Percentiles rank a stretch among this genome's conserved stretches.
These are phyloP conservation scores for Balakata baccata DNA, from an alignment of 345 rosid species.

Conservation along the genomic window DNA sequence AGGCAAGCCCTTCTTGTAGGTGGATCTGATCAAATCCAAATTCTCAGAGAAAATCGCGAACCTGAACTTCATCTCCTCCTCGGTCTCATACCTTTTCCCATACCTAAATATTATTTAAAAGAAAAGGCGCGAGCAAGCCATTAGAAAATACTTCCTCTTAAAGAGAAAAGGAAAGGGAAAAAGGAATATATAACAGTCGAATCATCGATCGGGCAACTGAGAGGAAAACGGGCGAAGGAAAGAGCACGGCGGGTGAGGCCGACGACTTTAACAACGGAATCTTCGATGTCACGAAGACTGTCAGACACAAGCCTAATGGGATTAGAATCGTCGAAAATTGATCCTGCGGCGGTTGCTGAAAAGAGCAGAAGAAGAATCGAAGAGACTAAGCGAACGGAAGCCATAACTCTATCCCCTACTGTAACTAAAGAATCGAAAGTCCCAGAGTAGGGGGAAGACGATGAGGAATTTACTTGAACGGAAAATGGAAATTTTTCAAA, in stretches of 20 bases:
- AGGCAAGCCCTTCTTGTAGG: slow-evolving; percentile 56
- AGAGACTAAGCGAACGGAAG: slow-evolving; percentile 25
- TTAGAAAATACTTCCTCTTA: neutral
- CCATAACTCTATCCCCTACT: slow-evolving; percentile 29
- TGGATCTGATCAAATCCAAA: slow-evolving; percentile 73
- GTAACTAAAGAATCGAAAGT: no score
- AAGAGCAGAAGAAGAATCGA: slow-evolving; percentile 35
- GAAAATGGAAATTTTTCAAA: no score
- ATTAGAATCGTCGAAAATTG: slow-evolving; percentile 56
- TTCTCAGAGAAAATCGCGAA: slow-evolving; percentile 69
- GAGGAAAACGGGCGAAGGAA: slow-evolving; percentile 74
- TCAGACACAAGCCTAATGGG: slow-evolving; percentile 67
- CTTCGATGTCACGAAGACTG: slow-evolving; percentile 54
- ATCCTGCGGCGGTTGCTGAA: slow-evolving; percentile 34
- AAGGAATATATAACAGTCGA: neutral
- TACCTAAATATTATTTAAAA: slow-evolving; percentile 35
- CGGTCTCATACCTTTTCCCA: slow-evolving; percentile 64
- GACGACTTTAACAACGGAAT: slow-evolving; percentile 50
- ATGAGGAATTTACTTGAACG: no score
- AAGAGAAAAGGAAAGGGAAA: neutral
- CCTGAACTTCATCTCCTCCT: slow-evolving; percentile 67
- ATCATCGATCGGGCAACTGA: slow-evolving; percentile 37
- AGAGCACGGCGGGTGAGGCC: slow-evolving; percentile 55
- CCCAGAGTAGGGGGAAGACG: no score
- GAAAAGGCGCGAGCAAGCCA: neutral